Base-by-base conservation (phyloP, 257 asterid genomes). In the Fraxinus anomala region DNA sequence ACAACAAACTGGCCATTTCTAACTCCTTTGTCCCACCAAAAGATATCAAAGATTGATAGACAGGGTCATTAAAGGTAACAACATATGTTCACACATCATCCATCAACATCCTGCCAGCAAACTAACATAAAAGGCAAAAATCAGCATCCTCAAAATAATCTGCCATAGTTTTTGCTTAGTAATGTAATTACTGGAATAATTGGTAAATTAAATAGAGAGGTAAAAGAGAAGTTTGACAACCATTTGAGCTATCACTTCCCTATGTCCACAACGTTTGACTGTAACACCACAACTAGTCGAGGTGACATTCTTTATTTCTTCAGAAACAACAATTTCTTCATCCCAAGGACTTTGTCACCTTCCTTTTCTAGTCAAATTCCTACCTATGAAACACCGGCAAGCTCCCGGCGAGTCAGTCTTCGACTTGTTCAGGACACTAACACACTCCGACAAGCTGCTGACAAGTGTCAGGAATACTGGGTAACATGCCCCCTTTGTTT, bases 1-100 rank as follows among this genome's bases (percentile, higher is more conserved):
- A 75, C 81, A 89, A 65, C 76, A 80, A 67, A 76, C 86, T 79
- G 84, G 97, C 94, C 97, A 92, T 92, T 67, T 65, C 77, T 71
- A 80, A 82, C 82, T 85, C 89, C 80, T 82, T 76, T 76, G 68
- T 68, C 82, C 80, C 81, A 70, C 80, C 77, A 66, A 74, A 75
- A 68, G 0, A 74, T 33, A 75, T 73, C 49, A 39, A 81, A 42
- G 70, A 76, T 75, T 37, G 56, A 56, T 61, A 63, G 76, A 74
- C 69, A 79, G 47, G 65, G 74, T 80, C 75, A 77, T 73, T 81
- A 79, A 69, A 71, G 47, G 76, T 47, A 86, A 68, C 77, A 81
- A 37, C 78, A 82, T 80, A 84, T 30, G 75, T 75, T 74, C 82
- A 81, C 76, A 75, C 37, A 63, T 74, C 86, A 80, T 73, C 76